Evolutionary conservation across 345 rosid species (phyloP), one percentile per base, ranked within the genome.

Genomic region (Eucalyptus polybractea): DNA sequence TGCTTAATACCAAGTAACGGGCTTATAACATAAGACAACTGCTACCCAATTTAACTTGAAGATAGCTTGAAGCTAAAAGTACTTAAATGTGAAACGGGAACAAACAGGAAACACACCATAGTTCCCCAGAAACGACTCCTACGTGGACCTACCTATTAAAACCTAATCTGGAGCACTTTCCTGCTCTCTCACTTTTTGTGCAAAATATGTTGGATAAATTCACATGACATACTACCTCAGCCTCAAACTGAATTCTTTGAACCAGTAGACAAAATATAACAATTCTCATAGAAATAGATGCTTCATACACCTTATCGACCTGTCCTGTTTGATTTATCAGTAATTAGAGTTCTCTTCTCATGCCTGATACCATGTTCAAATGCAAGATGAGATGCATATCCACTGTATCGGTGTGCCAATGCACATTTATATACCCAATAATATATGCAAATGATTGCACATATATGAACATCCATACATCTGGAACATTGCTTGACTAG

Each of bases 351-450:
- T 76, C 14, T 76, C 83, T 76, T 3, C 83, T 21, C 25, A 21
- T 72, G 81, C 81, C 22, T 21, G 14, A 72, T 37, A 72, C 83
- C 45, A 19, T 37, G 27, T 24, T 76, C 12, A 37, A 76, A 37
- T 21, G 83, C 0, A 76, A 76, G 13, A 76, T 40, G 45, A 37
- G 83, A 40, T 10, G 47, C 47, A 37, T 76, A 76, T 21, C 83
- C 83, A 37, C 42, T 76, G 83, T 21, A 76, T 3, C 14, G 0
- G 83, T 21, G 47, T 37, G 42, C 5, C 12, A 40, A 76, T 21
- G 83, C 15, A 6, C 5, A 0, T 10, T 0, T 19, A 37, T 37
- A 21, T 76, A 76, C 83, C 45, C 12, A 76, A 0, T 10, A 10
- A 76, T 21, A 10, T 22, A 76, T 37, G 27, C 22, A 72, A 69